Conservation (phyloP, 805 yeast species). For the Saturnispora besseyi region DNA sequence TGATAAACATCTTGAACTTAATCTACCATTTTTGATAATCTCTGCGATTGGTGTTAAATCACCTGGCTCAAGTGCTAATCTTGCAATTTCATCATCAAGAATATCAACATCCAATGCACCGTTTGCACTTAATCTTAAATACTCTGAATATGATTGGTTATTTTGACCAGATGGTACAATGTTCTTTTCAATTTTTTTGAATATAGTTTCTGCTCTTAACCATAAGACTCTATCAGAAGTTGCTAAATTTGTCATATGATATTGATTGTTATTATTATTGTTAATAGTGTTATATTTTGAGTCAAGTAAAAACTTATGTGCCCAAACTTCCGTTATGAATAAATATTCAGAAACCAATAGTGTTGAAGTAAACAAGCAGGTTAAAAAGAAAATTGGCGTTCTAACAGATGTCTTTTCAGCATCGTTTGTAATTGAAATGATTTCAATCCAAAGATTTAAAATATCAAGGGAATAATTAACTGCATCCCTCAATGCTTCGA, state of each 20-base stretch:
- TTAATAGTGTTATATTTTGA: not conserved
- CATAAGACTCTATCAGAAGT: slow-evolving; percentile 50
- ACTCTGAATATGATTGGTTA: slow-evolving; percentile 47
- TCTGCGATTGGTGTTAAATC: slow-evolving; percentile 36
- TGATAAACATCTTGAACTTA: slow-evolving; percentile 50
- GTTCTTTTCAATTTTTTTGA: slow-evolving; percentile 52
- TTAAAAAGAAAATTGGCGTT: slow-evolving; percentile 68
- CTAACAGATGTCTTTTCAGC: slow-evolving; percentile 59
- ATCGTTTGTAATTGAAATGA: slow-evolving; percentile 55
- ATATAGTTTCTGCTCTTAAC: slow-evolving; percentile 52
- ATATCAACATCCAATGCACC: slow-evolving; percentile 48
- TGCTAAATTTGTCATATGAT: slow-evolving; percentile 16
- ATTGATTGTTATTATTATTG: slow-evolving; percentile 13
- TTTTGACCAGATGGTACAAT: slow-evolving; percentile 44
- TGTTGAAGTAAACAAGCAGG: slow-evolving; percentile 58
- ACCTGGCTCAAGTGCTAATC: slow-evolving; percentile 37
- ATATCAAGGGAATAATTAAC: slow-evolving; percentile 49
- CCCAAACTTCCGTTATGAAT: slow-evolving; percentile 46
- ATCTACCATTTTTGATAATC: slow-evolving; percentile 40
- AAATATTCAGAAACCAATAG: slow-evolving; percentile 57
- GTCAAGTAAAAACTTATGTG: slow-evolving; percentile 27
- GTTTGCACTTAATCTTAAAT: slow-evolving; percentile 47
- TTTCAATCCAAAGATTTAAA: slow-evolving; percentile 62
- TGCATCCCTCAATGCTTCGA: slow-evolving; percentile 59
- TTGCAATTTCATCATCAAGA: slow-evolving; percentile 42